Evolutionary conservation across 768 basidiomycete species (phyloP), one percentile per base, ranked within the genome.

Genomic region (Naganishia friedmannii): DNA sequence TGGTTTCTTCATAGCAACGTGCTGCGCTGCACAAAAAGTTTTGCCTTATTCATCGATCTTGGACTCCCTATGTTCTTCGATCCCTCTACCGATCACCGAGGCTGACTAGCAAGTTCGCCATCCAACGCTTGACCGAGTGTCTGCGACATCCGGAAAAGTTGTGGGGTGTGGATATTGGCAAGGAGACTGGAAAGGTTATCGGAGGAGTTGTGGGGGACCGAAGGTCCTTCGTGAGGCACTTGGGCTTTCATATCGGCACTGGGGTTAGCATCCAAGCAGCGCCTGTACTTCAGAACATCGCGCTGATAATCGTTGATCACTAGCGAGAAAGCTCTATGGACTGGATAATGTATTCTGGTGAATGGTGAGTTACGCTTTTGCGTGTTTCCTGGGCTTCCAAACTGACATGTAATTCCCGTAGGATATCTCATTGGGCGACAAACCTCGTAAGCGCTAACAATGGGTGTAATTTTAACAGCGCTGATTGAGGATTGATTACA

Each of bases 11-110:
- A 55, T 37, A 71, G 70, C 32, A 51, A 31, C 48, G 66, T 19
- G 66, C 70, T 3, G 42, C 66, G 1, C n/a, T 65, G 19, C 70
- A 71, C n/a, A 55, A 26, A 3, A 67, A 68, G 42, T 71, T 71
- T 48, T 58, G 45, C 58, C 66, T 71, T 26, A 55, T 71, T 10
- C 70, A 71, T 45, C 70, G 66, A 6, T 71, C 70, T 0, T 71
- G 70, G 70, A 71, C 70, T 23, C 70, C 70, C 9, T 66, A 67
- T 39, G 70, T 71, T 21, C 56, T 71, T 46, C 67, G 58, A n/a
- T 65, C 55, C 9, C 66, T 71, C 0, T 71, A 60, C 8, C 51
- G 58, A 1, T 46, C 39, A 6, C 70, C 70, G 12, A 66, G 58
- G 6, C 46, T 71, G 28, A 71, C 70, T 0, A 65, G 32, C 46